Evolutionary conservation across 345 rosid genomes (phyloP).

Genomic region (Raphanus sativus): DNA sequence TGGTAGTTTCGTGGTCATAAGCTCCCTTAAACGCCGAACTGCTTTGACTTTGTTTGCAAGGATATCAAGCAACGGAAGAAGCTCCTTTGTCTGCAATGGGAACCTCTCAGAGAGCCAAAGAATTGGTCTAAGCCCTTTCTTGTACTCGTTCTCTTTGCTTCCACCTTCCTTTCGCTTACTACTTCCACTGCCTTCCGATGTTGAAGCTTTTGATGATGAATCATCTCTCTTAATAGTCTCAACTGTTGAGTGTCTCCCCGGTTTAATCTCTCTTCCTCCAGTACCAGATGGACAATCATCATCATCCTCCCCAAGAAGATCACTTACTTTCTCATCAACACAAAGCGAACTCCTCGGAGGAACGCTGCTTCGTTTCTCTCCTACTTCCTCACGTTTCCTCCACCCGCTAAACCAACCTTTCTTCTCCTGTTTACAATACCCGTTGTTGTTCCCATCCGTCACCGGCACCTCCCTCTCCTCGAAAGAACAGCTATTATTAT

Average conservation of each 20-base stretch:
- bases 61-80: constrained; percentile 94
- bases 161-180: constrained; percentile 58
- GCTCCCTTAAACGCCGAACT: constrained; percentile 91
- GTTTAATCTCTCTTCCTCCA: constrained; percentile 54
- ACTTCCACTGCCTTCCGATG: constrained; percentile 50
- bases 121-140: constrained; percentile 92
- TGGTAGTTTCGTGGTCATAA: constrained; percentile 93
- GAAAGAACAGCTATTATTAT: constrained; percentile 39
- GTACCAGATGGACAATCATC: not conserved
- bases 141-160: constrained; percentile 82
- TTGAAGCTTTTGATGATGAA: constrained; percentile 36
- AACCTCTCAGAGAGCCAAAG: constrained; percentile 96
- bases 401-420: constrained; percentile 99
- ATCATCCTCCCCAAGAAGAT: constrained; percentile 64
- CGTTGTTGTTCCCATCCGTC: constrained; percentile 44
- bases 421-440: constrained; percentile 76
- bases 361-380: constrained; percentile 45
- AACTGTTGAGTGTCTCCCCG: constrained; percentile 77
- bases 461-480: constrained; percentile 82
- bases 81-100: constrained; percentile 92
- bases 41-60: constrained; percentile 99
- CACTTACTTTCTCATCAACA: constrained; percentile 87
- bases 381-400: constrained; percentile 84
- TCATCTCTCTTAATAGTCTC: constrained; percentile 70
- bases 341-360: constrained; percentile 87